Percentiles rank a stretch among this genome's conserved stretches.
These are phyloP conservation scores for Penicillium verhagenii DNA, from an alignment of 495 filamentous ascomycete genomes.

Conservation along the genomic window DNA sequence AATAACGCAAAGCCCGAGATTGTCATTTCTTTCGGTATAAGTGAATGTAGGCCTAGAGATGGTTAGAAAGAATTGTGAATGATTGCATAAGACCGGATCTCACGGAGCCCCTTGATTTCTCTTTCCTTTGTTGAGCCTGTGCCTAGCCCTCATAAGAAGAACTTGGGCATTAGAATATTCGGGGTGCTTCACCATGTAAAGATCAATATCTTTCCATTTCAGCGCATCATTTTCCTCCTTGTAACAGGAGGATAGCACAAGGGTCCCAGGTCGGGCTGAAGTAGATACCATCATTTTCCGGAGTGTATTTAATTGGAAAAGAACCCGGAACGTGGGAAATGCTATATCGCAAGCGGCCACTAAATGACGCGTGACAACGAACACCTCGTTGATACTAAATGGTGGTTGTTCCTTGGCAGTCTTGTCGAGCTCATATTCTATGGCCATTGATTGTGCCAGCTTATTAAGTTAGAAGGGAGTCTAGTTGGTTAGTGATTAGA, in stretches of 20 bases:
- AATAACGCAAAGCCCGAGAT: slow-evolving; percentile 10
- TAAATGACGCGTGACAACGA: too few relatives aligned
- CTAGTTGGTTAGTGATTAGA: too few relatives aligned
- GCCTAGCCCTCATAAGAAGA: slow-evolving; percentile 21
- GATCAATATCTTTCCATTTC: slow-evolving; percentile 25
- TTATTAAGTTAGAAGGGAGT: too few relatives aligned
- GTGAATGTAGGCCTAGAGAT: too few relatives aligned
- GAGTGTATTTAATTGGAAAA: slow-evolving; percentile 10
- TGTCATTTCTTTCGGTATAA: neutral
- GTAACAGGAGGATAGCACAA: slow-evolving; percentile 17
- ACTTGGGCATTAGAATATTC: slow-evolving; percentile 10
- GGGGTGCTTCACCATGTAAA: slow-evolving; percentile 22
- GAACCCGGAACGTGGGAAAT: too few relatives aligned
- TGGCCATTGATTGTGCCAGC: too few relatives aligned
- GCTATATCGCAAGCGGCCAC: too few relatives aligned
- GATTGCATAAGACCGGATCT: too few relatives aligned
- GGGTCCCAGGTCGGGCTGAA: slow-evolving; percentile 13
- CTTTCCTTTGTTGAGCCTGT: slow-evolving; percentile 22
- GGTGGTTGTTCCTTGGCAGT: too few relatives aligned
- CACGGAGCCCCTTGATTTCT: slow-evolving; percentile 20
- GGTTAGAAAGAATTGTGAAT: too few relatives aligned
- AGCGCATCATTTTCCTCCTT: slow-evolving; percentile 19
- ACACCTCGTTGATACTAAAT: too few relatives aligned
- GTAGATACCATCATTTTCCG: slow-evolving; percentile 24
- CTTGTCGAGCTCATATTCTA: too few relatives aligned